phyloP scores from a whole-genome alignment of 768 basidiomycete species.

The Epithele typhae region DNA sequence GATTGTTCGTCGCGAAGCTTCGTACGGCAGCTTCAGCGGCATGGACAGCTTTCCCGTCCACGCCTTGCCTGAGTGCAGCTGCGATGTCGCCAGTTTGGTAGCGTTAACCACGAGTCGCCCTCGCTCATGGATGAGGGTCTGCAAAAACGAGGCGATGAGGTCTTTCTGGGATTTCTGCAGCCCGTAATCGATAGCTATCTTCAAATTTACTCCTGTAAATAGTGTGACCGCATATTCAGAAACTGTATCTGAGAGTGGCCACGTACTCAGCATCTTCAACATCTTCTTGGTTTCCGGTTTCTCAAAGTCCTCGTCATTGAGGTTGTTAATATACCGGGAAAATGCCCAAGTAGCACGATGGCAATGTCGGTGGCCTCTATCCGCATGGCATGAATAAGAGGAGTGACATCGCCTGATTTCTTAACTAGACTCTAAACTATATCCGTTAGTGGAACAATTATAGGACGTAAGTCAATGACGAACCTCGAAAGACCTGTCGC shows the following conservation, averaged over 20 bases:
- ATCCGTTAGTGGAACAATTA: too few species aligned
- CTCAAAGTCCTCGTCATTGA: slow-evolving; percentile 76
- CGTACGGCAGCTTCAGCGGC: slow-evolving; percentile 74
- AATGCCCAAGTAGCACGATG: slow-evolving; percentile 87
- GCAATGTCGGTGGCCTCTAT: slow-evolving; percentile 83
- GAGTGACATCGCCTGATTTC: slow-evolving; percentile 81
- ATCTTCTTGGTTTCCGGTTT: slow-evolving; percentile 62
- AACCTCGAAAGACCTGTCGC: slow-evolving; percentile 80
- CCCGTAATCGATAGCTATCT: slow-evolving; percentile 88
- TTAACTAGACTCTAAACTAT: slow-evolving; percentile 66
- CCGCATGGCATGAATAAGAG: slow-evolving; percentile 87
- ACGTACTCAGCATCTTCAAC: slow-evolving; percentile 75
- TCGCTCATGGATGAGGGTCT: slow-evolving; percentile 94
- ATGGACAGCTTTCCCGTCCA: slow-evolving; percentile 68
- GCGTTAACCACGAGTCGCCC: slow-evolving; percentile 85
- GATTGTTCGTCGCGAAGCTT: slow-evolving; percentile 82
- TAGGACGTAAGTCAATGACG: slow-evolving; percentile 26
- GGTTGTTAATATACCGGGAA: slow-evolving; percentile 86
- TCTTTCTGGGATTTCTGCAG: slow-evolving; percentile 77
- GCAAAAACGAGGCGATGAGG: slow-evolving; percentile 88
- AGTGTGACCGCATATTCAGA: background rate
- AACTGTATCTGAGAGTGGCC: background rate
- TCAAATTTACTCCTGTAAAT: slow-evolving; percentile 68
- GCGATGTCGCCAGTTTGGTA: slow-evolving; percentile 66
- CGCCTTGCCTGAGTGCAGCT: slow-evolving; percentile 64